Evolutionary conservation across 208 protist species (phyloP).

Genomic region (Acanthamoeba royreba): DNA sequence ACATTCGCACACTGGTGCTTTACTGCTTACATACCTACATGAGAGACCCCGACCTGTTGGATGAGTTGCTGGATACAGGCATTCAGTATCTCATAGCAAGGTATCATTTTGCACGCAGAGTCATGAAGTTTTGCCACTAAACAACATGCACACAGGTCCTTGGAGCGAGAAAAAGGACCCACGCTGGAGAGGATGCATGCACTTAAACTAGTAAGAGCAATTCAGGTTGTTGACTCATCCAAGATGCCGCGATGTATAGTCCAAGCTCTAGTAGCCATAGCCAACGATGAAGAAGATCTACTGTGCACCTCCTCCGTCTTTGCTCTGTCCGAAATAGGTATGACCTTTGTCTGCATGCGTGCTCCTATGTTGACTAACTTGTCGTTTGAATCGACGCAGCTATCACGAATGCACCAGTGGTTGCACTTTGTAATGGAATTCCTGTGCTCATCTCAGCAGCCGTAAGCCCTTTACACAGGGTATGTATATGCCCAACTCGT

Average conservation of each 20-base stretch:
- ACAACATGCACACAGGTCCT: background rate
- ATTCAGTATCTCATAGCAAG: background rate
- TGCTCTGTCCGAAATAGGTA: background rate
- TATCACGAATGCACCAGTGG: background rate
- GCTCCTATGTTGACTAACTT: background rate
- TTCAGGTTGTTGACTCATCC: background rate
- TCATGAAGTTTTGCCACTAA: background rate
- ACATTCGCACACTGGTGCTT: background rate
- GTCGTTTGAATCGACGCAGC: background rate
- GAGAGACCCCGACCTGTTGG: background rate
- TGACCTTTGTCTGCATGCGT: background rate
- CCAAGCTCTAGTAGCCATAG: background rate
- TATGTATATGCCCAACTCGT: background rate
- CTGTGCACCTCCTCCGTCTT: background rate
- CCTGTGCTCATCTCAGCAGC: background rate
- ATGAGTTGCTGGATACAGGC: background rate
- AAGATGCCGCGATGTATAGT: constrained; percentile 16
- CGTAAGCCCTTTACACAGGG: background rate
- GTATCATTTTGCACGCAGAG: background rate
- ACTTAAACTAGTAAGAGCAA: background rate
- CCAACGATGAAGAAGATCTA: background rate
- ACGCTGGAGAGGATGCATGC: background rate
- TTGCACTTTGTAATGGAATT: constrained; percentile 19
- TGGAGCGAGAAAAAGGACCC: background rate
- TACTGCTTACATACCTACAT: background rate